These are phyloP conservation scores for Diplodia mutila DNA, from an alignment of 2,329 filamentous ascomycete species.

Conservation along the genomic window DNA sequence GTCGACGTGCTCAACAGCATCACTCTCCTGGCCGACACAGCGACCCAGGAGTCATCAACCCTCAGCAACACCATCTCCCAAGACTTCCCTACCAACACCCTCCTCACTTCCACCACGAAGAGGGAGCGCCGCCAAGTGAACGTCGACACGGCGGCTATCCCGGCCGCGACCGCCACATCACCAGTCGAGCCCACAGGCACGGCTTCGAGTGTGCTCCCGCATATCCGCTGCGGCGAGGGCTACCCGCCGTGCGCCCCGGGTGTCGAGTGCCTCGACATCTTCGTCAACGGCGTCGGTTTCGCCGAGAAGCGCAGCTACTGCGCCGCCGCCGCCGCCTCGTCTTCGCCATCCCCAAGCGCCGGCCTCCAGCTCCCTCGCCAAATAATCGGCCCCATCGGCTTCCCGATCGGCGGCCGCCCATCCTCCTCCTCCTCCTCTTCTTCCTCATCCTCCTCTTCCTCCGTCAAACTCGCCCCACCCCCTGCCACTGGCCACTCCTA, in stretches of 20 bases:
- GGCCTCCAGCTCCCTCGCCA: not conserved
- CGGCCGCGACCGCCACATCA: not conserved
- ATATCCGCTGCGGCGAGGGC: not conserved
- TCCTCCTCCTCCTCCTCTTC: not conserved
- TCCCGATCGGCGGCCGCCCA: too few relatives aligned
- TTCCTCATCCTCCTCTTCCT: too few relatives aligned
- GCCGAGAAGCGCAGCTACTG: slow-evolving; percentile 15
- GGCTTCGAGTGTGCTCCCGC: not conserved
- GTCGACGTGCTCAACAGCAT: not conserved
- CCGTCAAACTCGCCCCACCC: too few relatives aligned
- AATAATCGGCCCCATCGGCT: not conserved
- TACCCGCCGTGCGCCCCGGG: not conserved
- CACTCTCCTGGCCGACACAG: not conserved
- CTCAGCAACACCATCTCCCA: not conserved
- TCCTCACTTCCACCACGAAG: not conserved
- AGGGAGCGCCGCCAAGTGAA: not conserved
- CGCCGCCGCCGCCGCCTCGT: not conserved
- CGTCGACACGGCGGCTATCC: not conserved
- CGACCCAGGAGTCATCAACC: not conserved
- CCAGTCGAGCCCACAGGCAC: not conserved
- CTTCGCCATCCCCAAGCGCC: not conserved
- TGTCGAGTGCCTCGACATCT: not conserved
- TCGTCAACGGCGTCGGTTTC: slow-evolving; percentile 7
- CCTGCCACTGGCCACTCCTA: too few relatives aligned
- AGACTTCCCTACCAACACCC: not conserved